Base-by-base conservation (phyloP, 2,329 filamentous ascomycete genomes). In the Stagonosporopsis vannaccii region DNA sequence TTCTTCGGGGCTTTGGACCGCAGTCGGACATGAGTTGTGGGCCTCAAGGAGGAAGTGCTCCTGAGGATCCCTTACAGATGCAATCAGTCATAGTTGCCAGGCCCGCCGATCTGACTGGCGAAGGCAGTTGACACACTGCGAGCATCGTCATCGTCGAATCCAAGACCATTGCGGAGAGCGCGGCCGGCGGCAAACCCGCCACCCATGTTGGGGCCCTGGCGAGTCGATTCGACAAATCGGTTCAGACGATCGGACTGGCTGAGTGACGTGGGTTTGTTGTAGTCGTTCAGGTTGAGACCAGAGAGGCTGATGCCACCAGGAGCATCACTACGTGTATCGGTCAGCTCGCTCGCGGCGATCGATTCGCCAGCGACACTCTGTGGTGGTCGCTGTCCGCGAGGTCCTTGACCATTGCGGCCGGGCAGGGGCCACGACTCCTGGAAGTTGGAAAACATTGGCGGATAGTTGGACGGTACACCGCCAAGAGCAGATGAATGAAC, bases 101-200 rank as follows among this genome's bases (percentile, higher is more conserved):
- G 62, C 44, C 91, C 92, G 52, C 92, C 93, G 65, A 97, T 87
- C 78, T 98, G 95, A 80, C 92, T 97, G 59, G 94, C 93, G 79
- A 98, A 99, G 44, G 93, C 93, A 48, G 95, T 98, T 72, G 92
- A 97, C 70, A 98, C 87, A 77, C 94, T 98, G 79, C 95, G 92
- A 70, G 95, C 92, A 74, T 98, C 95, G 65, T 99, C 95, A 66
- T 99, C 95, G 60, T 89, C 82, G 37, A 79, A 77, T 58, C 81
- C 78, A 47, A 82, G 78, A 57, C 69, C 69, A 42, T 43, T 56
- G 11, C 72, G 72, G 8, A 74, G 51, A 23, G 71, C 74, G 80
- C 79, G 70, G 76, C 80, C 60, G 72, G 78, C 71, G n/a, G 68
- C 72, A 47, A 72, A 76, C n/a, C 74, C 72, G 51, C 63, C 65